phyloP scores from a whole-genome alignment of 495 filamentous ascomycete species.

The Schizothecium vesticola region DNA sequence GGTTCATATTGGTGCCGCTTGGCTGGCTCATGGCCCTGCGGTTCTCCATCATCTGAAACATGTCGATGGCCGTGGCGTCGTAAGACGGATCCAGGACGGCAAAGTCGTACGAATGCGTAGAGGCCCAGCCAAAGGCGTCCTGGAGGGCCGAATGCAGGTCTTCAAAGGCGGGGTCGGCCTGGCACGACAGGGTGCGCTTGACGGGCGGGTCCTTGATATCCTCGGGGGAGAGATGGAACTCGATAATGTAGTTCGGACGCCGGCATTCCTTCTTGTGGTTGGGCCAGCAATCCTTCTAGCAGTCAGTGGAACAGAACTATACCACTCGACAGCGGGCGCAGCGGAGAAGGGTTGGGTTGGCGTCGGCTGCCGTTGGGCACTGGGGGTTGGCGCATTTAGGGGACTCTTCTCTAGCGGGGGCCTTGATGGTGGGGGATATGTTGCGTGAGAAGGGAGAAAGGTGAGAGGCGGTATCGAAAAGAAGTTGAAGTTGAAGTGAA shows the following conservation, averaged over 20 bases:
- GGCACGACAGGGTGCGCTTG: conserved; percentile 33
- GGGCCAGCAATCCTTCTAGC: conserved; percentile 15
- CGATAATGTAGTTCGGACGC: conserved; percentile 24
- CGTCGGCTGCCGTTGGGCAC: neutral
- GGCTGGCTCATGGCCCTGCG: neutral
- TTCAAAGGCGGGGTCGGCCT: conserved; percentile 25
- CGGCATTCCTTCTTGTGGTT: conserved; percentile 17
- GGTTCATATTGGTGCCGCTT: neutral
- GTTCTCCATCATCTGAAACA: neutral
- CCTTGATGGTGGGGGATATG: neutral
- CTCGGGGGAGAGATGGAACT: conserved; percentile 18
- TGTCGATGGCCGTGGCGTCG: neutral
- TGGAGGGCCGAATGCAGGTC: conserved; percentile 30
- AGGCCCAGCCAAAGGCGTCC: conserved; percentile 30
- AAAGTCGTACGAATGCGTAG: conserved; percentile 22
- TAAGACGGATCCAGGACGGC: conserved; percentile 15
- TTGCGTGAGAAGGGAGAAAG: neutral
- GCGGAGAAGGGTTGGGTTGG: conserved; percentile 1
- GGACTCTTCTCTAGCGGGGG: too few relatives aligned
- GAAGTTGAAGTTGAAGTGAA: neutral
- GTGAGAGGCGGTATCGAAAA: neutral
- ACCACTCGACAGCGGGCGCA: neutral
- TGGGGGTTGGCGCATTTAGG: neutral
- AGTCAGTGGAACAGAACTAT: conserved; percentile 12
- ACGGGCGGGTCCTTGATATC: conserved; percentile 26